phyloP scores from a whole-genome alignment of 345 rosid genomes.

The Eucalyptus curtisii region DNA sequence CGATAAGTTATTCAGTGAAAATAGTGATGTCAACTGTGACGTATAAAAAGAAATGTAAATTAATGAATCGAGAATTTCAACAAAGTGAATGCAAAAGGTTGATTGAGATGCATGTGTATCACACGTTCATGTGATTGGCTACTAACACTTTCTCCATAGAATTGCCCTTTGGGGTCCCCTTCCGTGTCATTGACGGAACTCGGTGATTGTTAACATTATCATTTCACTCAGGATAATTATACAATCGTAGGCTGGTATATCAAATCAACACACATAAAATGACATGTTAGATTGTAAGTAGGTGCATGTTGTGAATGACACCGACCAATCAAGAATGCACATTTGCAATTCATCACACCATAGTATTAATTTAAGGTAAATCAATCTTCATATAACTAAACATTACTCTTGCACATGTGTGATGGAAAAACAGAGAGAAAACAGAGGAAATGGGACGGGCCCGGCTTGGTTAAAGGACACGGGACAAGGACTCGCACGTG shows the following conservation, averaged over 20 bases:
- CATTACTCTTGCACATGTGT: neutral
- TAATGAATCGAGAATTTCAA: neutral
- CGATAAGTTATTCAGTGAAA: neutral
- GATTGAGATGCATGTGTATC: neutral
- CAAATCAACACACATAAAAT: no score
- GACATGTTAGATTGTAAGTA: neutral
- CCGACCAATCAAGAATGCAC: neutral
- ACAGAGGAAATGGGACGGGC: neutral
- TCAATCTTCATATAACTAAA: neutral
- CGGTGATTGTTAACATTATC: neutral
- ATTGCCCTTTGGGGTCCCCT: neutral
- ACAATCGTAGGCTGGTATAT: accelerated
- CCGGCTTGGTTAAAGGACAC: neutral
- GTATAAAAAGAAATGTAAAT: neutral
- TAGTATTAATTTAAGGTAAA: neutral
- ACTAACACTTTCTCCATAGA: neutral
- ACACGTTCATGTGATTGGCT: neutral
- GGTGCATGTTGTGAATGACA: neutral
- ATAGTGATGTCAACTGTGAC: neutral
- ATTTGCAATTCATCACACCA: neutral
- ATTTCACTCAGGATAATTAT: neutral
- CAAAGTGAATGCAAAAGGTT: neutral
- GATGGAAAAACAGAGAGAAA: neutral
- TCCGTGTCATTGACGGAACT: neutral
- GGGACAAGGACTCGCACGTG: neutral